These are phyloP conservation scores for Lactifluus pinguis DNA, from an alignment of 768 basidiomycete species.

Conservation along the genomic window DNA sequence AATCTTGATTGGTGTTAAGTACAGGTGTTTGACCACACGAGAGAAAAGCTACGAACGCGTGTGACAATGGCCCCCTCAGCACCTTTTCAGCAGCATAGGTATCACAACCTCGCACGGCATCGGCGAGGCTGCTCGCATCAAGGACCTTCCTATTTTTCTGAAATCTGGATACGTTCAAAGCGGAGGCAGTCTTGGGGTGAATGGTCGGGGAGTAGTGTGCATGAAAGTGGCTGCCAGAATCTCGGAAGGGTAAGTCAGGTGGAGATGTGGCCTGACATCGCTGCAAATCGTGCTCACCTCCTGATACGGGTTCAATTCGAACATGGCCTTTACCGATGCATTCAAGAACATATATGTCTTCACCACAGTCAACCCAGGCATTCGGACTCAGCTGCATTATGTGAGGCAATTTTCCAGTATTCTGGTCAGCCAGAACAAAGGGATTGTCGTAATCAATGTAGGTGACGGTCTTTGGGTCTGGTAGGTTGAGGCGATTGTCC, in stretches of 20 bases:
- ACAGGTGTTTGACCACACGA: background rate
- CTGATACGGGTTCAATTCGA: slow-evolving; percentile 41
- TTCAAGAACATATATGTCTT: slow-evolving; percentile 62
- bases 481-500: slow-evolving; percentile 27
- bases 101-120: slow-evolving; percentile 62
- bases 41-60: slow-evolving; percentile 38
- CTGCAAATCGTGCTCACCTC: background rate
- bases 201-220: slow-evolving; percentile 49
- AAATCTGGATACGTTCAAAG: slow-evolving; percentile 14
- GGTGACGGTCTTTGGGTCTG: slow-evolving; percentile 52
- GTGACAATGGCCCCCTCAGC: slow-evolving; percentile 37
- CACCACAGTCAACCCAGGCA: slow-evolving; percentile 78
- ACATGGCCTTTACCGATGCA: slow-evolving; percentile 63
- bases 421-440: slow-evolving; percentile 44
- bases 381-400: slow-evolving; percentile 44
- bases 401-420: slow-evolving; percentile 42
- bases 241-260: background rate
- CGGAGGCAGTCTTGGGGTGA: slow-evolving; percentile 3
- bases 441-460: slow-evolving; percentile 75
- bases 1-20: slow-evolving; percentile 33
- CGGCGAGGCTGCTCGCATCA: slow-evolving; percentile 43
- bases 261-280: background rate
- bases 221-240: slow-evolving; percentile 30
- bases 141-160: slow-evolving; percentile 32
- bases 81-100: slow-evolving; percentile 53